Percentiles rank a stretch among this genome's conserved stretches.
Evolutionary conservation across 495 filamentous ascomycete species (phyloP).

Genomic region (Aspergillus saccharolyticus): DNA sequence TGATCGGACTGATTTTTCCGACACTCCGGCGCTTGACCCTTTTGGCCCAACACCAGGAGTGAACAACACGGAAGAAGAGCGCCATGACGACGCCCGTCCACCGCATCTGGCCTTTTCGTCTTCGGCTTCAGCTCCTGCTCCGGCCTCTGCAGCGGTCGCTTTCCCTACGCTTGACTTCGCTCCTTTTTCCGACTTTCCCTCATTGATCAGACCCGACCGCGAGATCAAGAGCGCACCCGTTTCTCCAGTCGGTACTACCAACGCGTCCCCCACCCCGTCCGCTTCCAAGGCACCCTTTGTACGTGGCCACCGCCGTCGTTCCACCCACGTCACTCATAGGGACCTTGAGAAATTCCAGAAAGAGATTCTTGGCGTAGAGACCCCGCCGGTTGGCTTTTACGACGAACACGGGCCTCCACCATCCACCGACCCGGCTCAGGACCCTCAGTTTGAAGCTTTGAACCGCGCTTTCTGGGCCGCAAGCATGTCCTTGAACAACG

Average conservation of each 20-base stretch:
- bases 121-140: conserved; percentile 4
- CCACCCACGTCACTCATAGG: conserved; percentile 41
- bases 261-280: conserved; percentile 28
- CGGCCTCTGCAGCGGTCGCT: conserved; percentile 1
- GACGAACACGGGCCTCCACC: conserved; percentile 27
- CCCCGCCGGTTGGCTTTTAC: conserved; percentile 26
- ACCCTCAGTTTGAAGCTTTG: conserved; percentile 32
- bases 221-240: conserved; percentile 12
- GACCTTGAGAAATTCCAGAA: conserved; percentile 44
- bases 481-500: conserved; percentile 35
- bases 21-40: conserved; percentile 23
- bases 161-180: neutral
- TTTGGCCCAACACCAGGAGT: conserved; percentile 8
- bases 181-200: neutral
- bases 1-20: conserved; percentile 18
- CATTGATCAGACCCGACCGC: neutral
- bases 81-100: conserved; percentile 5
- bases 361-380: conserved; percentile 38
- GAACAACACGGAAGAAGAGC: neutral
- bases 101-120: conserved; percentile 1
- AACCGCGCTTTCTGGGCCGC: conserved; percentile 36
- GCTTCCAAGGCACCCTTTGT: conserved; percentile 38
- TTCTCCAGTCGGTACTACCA: conserved; percentile 34
- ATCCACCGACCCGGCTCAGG: conserved; percentile 23
- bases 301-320: conserved; percentile 45